Conservation (phyloP, 257 asterid genomes). For the Lavandula angustifolia region DNA sequence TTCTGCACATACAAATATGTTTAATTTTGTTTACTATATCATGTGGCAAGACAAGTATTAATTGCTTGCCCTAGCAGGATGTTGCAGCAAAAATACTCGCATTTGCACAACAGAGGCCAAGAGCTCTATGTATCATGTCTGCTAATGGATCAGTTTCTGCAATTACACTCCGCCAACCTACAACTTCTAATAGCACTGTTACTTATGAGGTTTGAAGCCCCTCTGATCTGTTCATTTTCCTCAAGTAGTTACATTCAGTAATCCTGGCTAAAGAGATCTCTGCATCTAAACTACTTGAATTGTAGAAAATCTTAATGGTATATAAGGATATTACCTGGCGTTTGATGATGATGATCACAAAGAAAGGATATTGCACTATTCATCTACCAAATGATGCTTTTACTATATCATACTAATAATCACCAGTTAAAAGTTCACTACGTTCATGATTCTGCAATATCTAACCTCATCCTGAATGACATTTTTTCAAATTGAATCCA, state of each 20-base stretch:
- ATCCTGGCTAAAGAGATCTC: background rate
- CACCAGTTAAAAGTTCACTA: too few relatives aligned
- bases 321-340: background rate
- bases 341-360: background rate
- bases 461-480: background rate
- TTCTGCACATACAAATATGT: background rate
- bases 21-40: slow-evolving; percentile 11
- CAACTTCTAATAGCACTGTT: slow-evolving; percentile 59
- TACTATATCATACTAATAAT: slow-evolving; percentile 1
- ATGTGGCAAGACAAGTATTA: slow-evolving; percentile 10
- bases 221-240: slow-evolving; percentile 14
- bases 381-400: too few relatives aligned
- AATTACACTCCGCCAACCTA: slow-evolving; percentile 73
- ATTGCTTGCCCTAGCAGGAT: slow-evolving; percentile 54
- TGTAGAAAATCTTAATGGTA: background rate
- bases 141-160: slow-evolving; percentile 83
- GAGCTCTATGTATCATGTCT: slow-evolving; percentile 91
- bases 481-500: too few relatives aligned
- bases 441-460: too few relatives aligned
- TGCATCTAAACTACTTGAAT: slow-evolving; percentile 11
- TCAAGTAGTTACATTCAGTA: slow-evolving; percentile 8
- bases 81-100: slow-evolving; percentile 81
- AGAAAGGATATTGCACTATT: background rate
- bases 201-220: slow-evolving; percentile 77
- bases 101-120: slow-evolving; percentile 90